Base-by-base conservation (phyloP, 306 rosid genomes). In the Oemleria cerasiformis region DNA sequence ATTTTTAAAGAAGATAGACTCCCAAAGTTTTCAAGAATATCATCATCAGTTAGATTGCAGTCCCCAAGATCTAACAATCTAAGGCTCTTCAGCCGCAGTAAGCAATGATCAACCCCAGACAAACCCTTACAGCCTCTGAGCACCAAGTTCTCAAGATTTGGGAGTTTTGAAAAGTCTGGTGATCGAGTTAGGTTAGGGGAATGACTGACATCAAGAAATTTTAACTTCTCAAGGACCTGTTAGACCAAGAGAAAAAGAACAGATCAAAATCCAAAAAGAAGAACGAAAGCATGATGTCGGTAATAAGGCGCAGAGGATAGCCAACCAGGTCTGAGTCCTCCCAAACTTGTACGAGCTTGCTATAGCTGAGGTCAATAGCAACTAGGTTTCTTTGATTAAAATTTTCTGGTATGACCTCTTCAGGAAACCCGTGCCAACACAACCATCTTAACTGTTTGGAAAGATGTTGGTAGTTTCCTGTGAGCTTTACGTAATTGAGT, bases 131-230 rank as follows among this genome's bases (percentile, higher is more conserved):
- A 83, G 41, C 77, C 72, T n/a, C 39, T 45, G 30, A 80, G 81
- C 36, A 53, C 6, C 11, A 86, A 65, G 34, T 68, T 53, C 67
- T 78, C 72, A 53, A 86, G 84, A 68, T 78, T 67, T 0, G 82
- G 87, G 25, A 86, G 19, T 9, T 34, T 23, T 47, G 82, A 80
- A 48, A 83, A 83, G 45, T 81, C 75, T 0, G 90, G 87, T 0
- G 77, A 80, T 36, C 13, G 5, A 13, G 23, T 73, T 38, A 86
- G 57, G 65, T 10, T 19, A 4, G 2, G 14, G 36, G 36, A 54
- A 4, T 54, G 15, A 20, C 3, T 5, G 13, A 20, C 30, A 4
- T 0, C 12, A 17, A 30, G 86, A 30, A 58, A 16, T 30, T 72
- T 84, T 21, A 86, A 67, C 9, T 36, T 7, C 64, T 0, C 1